phyloP scores from a whole-genome alignment of 2,329 filamentous ascomycete species.

The Kalmusia sp. region DNA sequence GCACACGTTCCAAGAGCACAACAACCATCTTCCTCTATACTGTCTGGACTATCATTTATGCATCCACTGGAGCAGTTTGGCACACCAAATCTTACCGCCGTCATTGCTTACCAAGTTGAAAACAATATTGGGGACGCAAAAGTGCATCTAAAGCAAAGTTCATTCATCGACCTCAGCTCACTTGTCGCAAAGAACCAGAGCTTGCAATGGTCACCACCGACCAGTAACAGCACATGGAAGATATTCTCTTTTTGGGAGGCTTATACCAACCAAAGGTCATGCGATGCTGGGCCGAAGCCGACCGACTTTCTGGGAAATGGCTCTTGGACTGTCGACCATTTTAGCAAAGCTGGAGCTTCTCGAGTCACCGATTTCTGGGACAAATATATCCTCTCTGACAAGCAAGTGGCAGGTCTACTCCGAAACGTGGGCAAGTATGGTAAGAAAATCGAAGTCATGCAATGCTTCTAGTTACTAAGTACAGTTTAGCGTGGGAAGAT shows the following conservation, averaged over 20 bases:
- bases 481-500: constrained; percentile 41
- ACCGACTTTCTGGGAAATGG: constrained; percentile 39
- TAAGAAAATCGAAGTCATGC: not conserved
- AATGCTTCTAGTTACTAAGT: not conserved
- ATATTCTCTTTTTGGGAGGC: constrained; percentile 26
- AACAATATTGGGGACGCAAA: not conserved
- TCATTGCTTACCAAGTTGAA: constrained; percentile 17
- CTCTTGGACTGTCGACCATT: constrained; percentile 44
- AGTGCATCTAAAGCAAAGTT: constrained; percentile 17
- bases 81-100: constrained; percentile 17
- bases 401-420: constrained; percentile 14
- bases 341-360: constrained; percentile 33
- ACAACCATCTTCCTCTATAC: constrained; percentile 9
- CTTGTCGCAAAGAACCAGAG: constrained; percentile 11
- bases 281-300: constrained; percentile 26
- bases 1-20: constrained; percentile 16
- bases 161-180: constrained; percentile 22
- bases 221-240: constrained; percentile 17
- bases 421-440: constrained; percentile 37
- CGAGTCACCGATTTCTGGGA: constrained; percentile 43
- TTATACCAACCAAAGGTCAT: constrained; percentile 25
- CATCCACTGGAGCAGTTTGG: constrained; percentile 23
- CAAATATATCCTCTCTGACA: constrained; percentile 33
- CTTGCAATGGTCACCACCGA: constrained; percentile 22
- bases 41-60: constrained; percentile 16